Evolutionary conservation across 192 early-diverging fungal genomes (phyloP).

Genomic region (Chytriomyces sp.): DNA sequence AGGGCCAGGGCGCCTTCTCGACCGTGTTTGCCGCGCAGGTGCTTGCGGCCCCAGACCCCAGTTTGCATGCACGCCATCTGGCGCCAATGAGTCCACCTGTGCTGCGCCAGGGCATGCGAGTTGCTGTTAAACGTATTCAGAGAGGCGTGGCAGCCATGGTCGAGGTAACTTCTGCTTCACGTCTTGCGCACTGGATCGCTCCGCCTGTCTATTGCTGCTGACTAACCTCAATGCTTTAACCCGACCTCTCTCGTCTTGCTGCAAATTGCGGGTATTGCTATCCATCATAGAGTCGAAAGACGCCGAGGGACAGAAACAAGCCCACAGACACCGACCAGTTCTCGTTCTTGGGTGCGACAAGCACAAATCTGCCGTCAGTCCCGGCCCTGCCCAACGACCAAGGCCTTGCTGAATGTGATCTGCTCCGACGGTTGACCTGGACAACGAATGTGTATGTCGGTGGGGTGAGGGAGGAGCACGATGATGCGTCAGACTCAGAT

Average conservation of each 20-base stretch:
- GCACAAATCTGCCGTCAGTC: not conserved
- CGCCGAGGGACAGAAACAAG: not conserved
- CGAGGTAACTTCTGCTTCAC: no score
- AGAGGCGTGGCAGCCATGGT: not conserved
- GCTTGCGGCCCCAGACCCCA: not conserved
- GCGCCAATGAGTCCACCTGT: conserved; percentile 26
- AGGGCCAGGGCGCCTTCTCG: conserved; percentile 30
- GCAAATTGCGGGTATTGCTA: no score
- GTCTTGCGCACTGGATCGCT: no score
- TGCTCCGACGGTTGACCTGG: conserved; percentile 31
- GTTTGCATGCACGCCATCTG: conserved; percentile 15
- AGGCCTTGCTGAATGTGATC: conserved; percentile 27
- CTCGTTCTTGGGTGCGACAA: not conserved
- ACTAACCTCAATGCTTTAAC: no score
- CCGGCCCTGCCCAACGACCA: not conserved
- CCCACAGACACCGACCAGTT: not conserved
- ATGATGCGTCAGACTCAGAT: not conserved
- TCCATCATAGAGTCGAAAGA: no score
- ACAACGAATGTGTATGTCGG: conserved; percentile 22
- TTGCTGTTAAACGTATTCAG: conserved; percentile 30
- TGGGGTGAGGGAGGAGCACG: not conserved
- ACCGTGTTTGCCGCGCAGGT: conserved; percentile 18
- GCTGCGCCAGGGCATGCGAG: conserved; percentile 6
- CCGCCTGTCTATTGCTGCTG: no score
- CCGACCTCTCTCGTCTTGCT: no score